Conservation (phyloP, 139 green algal species). For the Chlamydomonas schloesseri region DNA sequence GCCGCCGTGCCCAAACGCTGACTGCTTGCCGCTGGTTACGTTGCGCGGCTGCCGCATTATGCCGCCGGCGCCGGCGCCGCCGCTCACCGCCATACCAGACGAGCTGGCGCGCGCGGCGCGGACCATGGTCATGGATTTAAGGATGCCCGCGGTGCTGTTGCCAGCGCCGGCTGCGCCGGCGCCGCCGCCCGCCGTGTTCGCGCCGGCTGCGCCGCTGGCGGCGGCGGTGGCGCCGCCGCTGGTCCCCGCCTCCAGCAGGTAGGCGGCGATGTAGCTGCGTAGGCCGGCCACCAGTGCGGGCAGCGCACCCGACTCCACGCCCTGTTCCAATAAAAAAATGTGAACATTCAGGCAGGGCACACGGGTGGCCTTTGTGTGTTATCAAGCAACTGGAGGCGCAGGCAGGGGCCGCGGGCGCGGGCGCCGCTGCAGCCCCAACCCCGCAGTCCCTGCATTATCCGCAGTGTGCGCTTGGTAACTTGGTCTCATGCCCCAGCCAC, state of each 20-base stretch:
- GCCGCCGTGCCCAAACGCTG: neutral
- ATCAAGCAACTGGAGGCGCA: neutral
- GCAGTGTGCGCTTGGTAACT: no score
- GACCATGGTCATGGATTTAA: neutral
- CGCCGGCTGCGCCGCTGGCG: neutral
- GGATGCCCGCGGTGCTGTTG: neutral
- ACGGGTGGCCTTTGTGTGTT: neutral
- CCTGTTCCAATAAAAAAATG: neutral
- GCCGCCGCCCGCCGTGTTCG: neutral
- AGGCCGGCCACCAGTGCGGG: conserved; percentile 15
- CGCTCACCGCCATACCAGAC: no score
- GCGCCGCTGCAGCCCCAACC: no score
- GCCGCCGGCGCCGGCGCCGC: no score
- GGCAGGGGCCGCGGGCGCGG: no score
- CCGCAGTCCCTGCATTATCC: no score
- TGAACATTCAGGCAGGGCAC: neutral
- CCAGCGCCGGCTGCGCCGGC: no score
- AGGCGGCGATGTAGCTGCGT: neutral
- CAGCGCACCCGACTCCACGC: neutral
- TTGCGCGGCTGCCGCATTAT: no score
- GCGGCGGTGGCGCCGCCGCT: neutral
- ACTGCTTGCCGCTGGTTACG: neutral
- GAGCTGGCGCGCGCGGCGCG: neutral
- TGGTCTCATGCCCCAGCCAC: no score
- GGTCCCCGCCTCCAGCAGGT: neutral